Percentiles rank a stretch among this genome's conserved stretches.
These are phyloP conservation scores for Cryptosporidium sp. DNA, from an alignment of 169 alveolate species.

Conservation along the genomic window DNA sequence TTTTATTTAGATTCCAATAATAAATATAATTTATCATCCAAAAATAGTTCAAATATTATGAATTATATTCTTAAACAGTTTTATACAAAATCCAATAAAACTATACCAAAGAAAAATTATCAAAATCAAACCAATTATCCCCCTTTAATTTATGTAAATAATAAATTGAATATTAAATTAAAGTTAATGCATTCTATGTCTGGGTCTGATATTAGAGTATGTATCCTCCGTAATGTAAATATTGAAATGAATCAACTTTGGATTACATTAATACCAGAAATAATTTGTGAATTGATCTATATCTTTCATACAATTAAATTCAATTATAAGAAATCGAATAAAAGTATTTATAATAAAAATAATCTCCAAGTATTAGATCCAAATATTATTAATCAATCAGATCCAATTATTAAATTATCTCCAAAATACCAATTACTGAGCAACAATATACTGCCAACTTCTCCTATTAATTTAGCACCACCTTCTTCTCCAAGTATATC, in stretches of 20 bases:
- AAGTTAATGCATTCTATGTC: conserved; percentile 71
- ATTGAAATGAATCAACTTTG: background rate
- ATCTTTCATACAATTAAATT: background rate
- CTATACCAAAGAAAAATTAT: background rate
- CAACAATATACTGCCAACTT: background rate
- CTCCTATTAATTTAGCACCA: background rate
- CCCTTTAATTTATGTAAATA: conserved; percentile 17
- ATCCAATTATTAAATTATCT: background rate
- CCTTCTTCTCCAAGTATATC: conserved; percentile 25
- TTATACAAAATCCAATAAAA: background rate
- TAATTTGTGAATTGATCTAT: conserved; percentile 48
- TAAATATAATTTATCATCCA: conserved; percentile 1
- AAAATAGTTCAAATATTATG: background rate
- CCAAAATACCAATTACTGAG: background rate
- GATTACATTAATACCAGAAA: conserved; percentile 32
- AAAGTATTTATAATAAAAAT: background rate
- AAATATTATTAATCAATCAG: background rate
- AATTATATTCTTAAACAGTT: conserved; percentile 11
- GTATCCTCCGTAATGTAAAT: conserved; percentile 10
- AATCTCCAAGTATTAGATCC: background rate
- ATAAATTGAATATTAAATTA: background rate
- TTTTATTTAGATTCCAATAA: conserved; percentile 15
- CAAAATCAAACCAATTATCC: conserved; percentile 9
- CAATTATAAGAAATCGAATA: background rate
- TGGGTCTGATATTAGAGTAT: conserved; percentile 47